Evolutionary conservation across 2,329 filamentous ascomycete genomes (phyloP).

Genomic region (Fusarium tricinctum): DNA sequence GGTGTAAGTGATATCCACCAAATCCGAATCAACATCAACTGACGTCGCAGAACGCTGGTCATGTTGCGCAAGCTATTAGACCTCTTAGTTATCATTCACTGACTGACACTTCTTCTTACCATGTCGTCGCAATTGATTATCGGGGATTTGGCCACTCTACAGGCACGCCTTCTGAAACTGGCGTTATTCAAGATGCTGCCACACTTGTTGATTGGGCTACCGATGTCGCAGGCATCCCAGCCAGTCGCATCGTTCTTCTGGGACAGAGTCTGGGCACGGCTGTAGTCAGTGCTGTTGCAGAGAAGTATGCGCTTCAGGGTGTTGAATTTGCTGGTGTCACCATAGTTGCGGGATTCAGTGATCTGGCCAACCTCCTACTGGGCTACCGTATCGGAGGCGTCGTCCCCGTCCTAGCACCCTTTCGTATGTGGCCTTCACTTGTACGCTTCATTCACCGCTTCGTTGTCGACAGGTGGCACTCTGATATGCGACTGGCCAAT

Average conservation of each 20-base stretch:
- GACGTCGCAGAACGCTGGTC: conserved; percentile 79
- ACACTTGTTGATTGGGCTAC: conserved; percentile 81
- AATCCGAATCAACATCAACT: conserved; percentile 22
- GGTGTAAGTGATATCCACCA: conserved; percentile 63
- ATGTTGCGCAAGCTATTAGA: conserved; percentile 83
- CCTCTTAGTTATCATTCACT: conserved; percentile 83
- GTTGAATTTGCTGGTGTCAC: conserved; percentile 84
- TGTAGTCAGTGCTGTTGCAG: conserved; percentile 79
- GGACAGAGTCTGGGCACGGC: conserved; percentile 93
- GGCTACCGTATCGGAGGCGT: conserved; percentile 84
- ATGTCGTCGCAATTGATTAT: conserved; percentile 92
- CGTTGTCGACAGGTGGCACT: conserved; percentile 87
- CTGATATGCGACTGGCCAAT: conserved; percentile 73
- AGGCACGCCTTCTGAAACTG: conserved; percentile 83
- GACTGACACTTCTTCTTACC: conserved; percentile 78
- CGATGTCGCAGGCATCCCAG: conserved; percentile 72
- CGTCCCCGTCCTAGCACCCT: conserved; percentile 82
- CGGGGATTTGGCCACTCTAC: conserved; percentile 87
- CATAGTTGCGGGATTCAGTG: conserved; percentile 84
- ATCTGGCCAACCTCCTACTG: conserved; percentile 78
- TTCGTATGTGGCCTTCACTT: conserved; percentile 75
- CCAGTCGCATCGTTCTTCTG: conserved; percentile 81
- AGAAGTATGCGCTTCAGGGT: conserved; percentile 73
- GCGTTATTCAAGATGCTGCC: conserved; percentile 83
- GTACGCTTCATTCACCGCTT: conserved; percentile 71